Conservation (phyloP, 371 early-diverging fungal species). For the Saksenaea vasiformis region DNA sequence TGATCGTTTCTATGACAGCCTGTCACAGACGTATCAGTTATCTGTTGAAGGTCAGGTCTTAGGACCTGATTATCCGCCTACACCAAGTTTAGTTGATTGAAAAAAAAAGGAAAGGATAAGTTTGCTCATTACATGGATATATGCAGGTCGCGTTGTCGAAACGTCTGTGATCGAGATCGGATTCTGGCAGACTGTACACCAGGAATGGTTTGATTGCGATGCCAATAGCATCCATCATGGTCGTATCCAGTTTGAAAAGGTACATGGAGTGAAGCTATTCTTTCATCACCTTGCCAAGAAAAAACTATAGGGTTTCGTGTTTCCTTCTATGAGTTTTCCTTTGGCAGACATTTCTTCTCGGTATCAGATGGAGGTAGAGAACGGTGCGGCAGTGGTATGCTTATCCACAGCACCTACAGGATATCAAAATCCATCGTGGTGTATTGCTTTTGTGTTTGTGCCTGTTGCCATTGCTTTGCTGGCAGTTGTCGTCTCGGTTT, state of each 20-base stretch:
- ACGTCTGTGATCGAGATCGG: neutral
- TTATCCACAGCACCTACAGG: slow-evolving; percentile 45
- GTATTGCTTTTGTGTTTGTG: slow-evolving; percentile 32
- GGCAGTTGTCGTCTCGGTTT: slow-evolving; percentile 36
- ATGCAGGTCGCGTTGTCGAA: neutral
- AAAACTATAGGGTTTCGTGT: neutral
- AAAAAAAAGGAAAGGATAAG: neutral
- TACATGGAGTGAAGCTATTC: neutral
- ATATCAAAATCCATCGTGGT: slow-evolving; percentile 48
- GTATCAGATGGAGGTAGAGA: neutral
- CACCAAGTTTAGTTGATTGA: neutral
- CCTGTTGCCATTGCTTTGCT: slow-evolving; percentile 46
- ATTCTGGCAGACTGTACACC: neutral
- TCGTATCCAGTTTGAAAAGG: neutral
- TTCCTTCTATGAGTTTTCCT: neutral
- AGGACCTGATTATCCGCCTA: neutral
- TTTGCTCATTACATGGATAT: neutral
- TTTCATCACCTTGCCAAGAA: neutral
- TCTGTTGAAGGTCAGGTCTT: neutral
- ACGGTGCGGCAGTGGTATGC: slow-evolving; percentile 11
- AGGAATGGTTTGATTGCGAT: neutral
- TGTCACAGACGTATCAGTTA: neutral
- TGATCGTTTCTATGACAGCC: neutral
- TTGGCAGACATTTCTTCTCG: neutral
- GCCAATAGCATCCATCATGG: neutral